Evolutionary conservation across 345 rosid species (phyloP).

Genomic region (Linum trigynum): DNA sequence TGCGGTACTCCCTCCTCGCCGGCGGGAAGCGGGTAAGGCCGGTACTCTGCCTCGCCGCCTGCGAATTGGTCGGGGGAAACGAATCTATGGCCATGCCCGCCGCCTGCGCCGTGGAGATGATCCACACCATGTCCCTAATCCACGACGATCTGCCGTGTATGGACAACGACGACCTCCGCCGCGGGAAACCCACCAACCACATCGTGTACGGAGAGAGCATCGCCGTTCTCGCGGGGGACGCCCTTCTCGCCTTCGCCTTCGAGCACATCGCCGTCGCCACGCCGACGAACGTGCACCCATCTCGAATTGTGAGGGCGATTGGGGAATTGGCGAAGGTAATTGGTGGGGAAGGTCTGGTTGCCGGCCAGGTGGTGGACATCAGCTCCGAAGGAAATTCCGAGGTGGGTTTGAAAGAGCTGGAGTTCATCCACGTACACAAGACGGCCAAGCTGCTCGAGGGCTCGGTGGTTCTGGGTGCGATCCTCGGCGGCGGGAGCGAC

Average conservation of each 20-base stretch:
- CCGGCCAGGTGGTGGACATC: slow-evolving; percentile 84
- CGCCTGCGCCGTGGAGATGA: slow-evolving; percentile 89
- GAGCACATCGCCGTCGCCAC: slow-evolving; percentile 64
- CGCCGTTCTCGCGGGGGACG: slow-evolving; percentile 84
- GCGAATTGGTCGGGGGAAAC: slow-evolving; percentile 74
- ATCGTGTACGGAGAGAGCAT: slow-evolving; percentile 72
- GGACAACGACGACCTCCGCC: slow-evolving; percentile 95
- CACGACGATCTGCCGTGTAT: slow-evolving; percentile 94
- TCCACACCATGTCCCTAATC: slow-evolving; percentile 89
- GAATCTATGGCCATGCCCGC: slow-evolving; percentile 67
- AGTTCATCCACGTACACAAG: slow-evolving; percentile 79
- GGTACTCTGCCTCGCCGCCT: slow-evolving; percentile 68
- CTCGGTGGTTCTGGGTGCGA: slow-evolving; percentile 69
- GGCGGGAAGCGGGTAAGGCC: slow-evolving; percentile 89
- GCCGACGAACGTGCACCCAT: slow-evolving; percentile 31
- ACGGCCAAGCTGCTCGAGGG: slow-evolving; percentile 79
- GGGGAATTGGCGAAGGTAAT: slow-evolving; percentile 61
- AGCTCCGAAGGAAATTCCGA: slow-evolving; percentile 47
- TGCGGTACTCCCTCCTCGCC: slow-evolving; percentile 89
- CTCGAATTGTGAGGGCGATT: slow-evolving; percentile 42
- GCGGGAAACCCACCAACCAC: slow-evolving; percentile 90
- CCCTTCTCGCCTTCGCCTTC: slow-evolving; percentile 68
- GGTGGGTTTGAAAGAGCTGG: slow-evolving; percentile 60
- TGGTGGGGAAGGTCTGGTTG: slow-evolving; percentile 67
- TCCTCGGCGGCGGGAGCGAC: slow-evolving; percentile 64